A percentile compares a stretch with the other conserved stretches of the same genome.
These are phyloP conservation scores for Tricholoma hemisulphureum DNA, from an alignment of 768 basidiomycete species.

Conservation along the genomic window DNA sequence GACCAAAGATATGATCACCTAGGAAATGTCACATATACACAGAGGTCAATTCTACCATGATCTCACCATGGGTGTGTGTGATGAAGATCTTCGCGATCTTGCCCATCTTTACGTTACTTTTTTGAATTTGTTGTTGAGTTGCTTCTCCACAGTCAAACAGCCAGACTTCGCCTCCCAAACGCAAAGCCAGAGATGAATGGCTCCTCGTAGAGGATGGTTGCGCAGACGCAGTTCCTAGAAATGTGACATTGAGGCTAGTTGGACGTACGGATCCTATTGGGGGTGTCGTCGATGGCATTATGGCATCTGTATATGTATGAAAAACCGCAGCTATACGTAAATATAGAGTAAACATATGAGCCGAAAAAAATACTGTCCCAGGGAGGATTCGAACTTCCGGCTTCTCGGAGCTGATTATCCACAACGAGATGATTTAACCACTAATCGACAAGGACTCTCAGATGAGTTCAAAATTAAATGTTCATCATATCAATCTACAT, in stretches of 20 bases:
- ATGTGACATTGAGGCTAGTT: slow-evolving; percentile 55
- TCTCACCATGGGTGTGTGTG: slow-evolving; percentile 82
- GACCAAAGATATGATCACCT: slow-evolving; percentile 84
- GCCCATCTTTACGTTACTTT: slow-evolving; percentile 73
- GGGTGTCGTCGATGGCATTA: too few species aligned
- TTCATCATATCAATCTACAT: neutral
- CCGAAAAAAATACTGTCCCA: slow-evolving; percentile 15
- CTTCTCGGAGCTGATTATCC: slow-evolving; percentile 11
- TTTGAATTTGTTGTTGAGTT: slow-evolving; percentile 76
- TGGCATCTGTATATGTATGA: neutral
- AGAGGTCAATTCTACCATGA: neutral
- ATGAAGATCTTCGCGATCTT: slow-evolving; percentile 81
- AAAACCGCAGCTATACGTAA: too few species aligned
- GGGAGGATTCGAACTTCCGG: slow-evolving; percentile 17
- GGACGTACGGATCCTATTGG: slow-evolving; percentile 1
- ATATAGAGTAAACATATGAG: neutral
- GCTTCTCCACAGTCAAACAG: slow-evolving; percentile 85
- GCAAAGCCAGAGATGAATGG: slow-evolving; percentile 70
- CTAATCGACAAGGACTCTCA: slow-evolving; percentile 21
- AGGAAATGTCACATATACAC: slow-evolving; percentile 7
- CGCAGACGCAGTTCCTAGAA: slow-evolving; percentile 80
- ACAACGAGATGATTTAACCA: slow-evolving; percentile 22
- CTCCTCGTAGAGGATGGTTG: slow-evolving; percentile 77
- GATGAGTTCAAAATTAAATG: neutral
- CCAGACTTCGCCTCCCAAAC: slow-evolving; percentile 72